Base-by-base conservation (phyloP, 371 early-diverging fungal species). In the Mycotypha africana region DNA sequence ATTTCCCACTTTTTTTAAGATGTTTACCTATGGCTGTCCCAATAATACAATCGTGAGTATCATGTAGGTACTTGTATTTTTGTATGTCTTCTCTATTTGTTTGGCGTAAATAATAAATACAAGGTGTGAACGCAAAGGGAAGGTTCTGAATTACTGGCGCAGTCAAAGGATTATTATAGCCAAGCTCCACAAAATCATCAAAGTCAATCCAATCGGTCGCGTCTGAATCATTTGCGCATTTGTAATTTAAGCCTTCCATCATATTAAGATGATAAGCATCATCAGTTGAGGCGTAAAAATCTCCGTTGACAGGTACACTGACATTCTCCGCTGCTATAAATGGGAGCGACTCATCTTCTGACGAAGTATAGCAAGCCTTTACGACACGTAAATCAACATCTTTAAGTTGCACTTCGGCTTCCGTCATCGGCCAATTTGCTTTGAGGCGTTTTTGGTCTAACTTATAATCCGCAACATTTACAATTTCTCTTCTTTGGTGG, bases 51-150 rank as follows among this genome's bases (percentile, higher is more conserved):
- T 72, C 60, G 39, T 82, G 76, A 2, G 78, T 69, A 20, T 58
- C 60, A 41, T 53, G 55, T 41, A 76, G 49, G 42, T 72, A 70
- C 17, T 53, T 64, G 39, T 64, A 65, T 33, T 64, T 60, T 40
- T 70, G 60, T 4, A 56, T 32, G 33, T 69, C 72, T 28, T 58
- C 65, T 35, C 68, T 61, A 35, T 72, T 62, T n/a, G 49, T 68
- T 46, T 77, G 73, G 39, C 76, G 79, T 49, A 73, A 74, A 55
- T 84, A 87, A 31, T 76, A 69, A 12, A 85, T 54, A 44, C 70
- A 65, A 1, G 86, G 86, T 0, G 74, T 54, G 64, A 76, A 84
- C 1, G 75, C 66, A 53, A 84, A 80, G 0, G 87, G 81, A 0
- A 79, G 49, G 12, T 81, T 76, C 39, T 65, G 65, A 2, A 82